Evolutionary conservation across 768 basidiomycete species (phyloP), one percentile per base, ranked within the genome.

Genomic region (Austroboletus eburneus): DNA sequence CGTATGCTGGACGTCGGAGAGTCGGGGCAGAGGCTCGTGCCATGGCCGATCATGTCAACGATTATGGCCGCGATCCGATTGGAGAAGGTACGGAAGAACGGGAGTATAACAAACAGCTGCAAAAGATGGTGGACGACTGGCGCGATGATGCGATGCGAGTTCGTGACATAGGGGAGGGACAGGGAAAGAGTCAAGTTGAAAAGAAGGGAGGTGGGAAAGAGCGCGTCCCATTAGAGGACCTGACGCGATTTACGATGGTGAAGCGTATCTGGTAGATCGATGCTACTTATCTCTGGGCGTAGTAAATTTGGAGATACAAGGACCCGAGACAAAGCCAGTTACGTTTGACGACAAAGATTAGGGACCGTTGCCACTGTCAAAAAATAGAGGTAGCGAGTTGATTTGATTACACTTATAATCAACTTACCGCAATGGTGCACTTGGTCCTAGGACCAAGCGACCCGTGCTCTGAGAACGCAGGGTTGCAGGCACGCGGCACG

Each of bases 191-290:
- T 20, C 27, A 27, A 27, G 27, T 12, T 12, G n/a, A n/a, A n/a
- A 52, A 49, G 30, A 33, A 30, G 20, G 58, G 58, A 13, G 64
- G 59, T 17, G 62, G 49, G 16, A 69, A 56, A 45, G 83, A 78
- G 46, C 72, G 82, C 38, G 75, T 89, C 46, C 79, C 80, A 48
- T 66, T 97, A 41, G 92, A 96, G 63, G 91, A 95, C 59, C 76
- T 97, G 40, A 95, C 91, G 27, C 69, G 93, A 45, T 97, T 88
- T 72, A 95, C 92, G 17, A 97, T 97, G 93, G 87, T 95, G 38
- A 95, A 95, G 62, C 75, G 90, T 43, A 94, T 95, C 37, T 94
- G 80, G 79, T 84, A n/a, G n/a, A n/a, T n/a, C n/a, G n/a, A n/a
- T n/a, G n/a, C n/a, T n/a, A n/a, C n/a, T n/a, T n/a, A n/a, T n/a